phyloP scores from a whole-genome alignment of 2,329 filamentous ascomycete genomes.

The Cladophialophora exuberans region DNA sequence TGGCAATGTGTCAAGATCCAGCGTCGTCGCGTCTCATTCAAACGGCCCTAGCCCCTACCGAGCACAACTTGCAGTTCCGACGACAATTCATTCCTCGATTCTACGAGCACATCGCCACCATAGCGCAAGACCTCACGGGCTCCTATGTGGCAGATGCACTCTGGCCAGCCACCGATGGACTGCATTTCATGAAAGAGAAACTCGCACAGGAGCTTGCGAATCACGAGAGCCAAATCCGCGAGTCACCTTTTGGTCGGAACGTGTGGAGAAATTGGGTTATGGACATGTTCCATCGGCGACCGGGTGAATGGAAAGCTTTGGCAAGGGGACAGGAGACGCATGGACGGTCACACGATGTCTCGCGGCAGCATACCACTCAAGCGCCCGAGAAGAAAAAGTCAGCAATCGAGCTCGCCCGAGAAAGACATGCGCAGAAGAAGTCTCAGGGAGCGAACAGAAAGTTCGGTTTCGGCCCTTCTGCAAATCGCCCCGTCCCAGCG shows the following conservation, averaged over 20 bases:
- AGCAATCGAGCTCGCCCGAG: constrained; percentile 60
- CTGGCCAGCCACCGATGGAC: constrained; percentile 64
- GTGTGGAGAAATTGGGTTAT: constrained; percentile 77
- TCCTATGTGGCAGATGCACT: constrained; percentile 71
- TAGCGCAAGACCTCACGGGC: constrained; percentile 64
- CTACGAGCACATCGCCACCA: constrained; percentile 61
- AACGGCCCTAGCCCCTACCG: constrained; percentile 55
- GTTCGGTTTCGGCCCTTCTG: constrained; percentile 34
- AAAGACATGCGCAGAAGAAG: constrained; percentile 55
- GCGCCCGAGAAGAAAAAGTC: constrained; percentile 46
- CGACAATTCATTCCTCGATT: constrained; percentile 68
- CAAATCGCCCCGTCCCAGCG: constrained; percentile 25
- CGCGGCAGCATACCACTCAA: constrained; percentile 25
- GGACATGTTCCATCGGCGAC: constrained; percentile 68
- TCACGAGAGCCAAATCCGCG: constrained; percentile 64
- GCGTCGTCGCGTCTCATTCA: constrained; percentile 66
- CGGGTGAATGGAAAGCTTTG: constrained; percentile 66
- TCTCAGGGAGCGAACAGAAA: constrained; percentile 29
- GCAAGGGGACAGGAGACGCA: constrained; percentile 56
- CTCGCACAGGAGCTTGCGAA: constrained; percentile 66
- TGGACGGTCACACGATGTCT: constrained; percentile 9
- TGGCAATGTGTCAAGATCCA: constrained; percentile 68
- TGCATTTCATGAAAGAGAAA: constrained; percentile 69
- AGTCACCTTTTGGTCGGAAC: constrained; percentile 66
- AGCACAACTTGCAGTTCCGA: constrained; percentile 53